Base-by-base conservation (phyloP, 139 green algal species). In the Volvox africanus region DNA sequence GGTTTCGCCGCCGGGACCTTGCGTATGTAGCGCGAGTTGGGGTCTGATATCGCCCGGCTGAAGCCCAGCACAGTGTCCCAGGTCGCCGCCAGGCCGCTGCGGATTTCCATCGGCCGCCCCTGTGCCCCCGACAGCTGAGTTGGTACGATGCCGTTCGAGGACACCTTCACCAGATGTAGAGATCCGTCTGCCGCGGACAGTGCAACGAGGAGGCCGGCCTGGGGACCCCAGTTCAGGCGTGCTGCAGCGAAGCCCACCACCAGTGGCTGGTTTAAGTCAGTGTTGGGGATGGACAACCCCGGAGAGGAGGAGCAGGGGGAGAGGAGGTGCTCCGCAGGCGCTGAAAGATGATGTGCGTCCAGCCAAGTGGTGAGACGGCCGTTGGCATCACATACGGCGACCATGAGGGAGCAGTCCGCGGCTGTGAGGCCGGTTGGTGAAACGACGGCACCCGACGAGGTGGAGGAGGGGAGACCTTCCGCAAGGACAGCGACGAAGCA, bases 331-430 rank as follows among this genome's bases (percentile, higher is more conserved):
- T 81, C 69, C 24, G 88, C 61, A n/a, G 92, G 92, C 14, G 89
- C 67, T 0, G 86, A n/a, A 12, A 91, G 81, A 62, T 94, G 76
- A 76, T 92, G 86, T 1, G 86, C 89, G 80, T 94, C 92, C 37
- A 94, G 65, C 92, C 92, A 94, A 1, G 78, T 68, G 22, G 81
- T 82, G 33, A 94, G 55, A 18, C 37, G 32, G 1, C 92, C 92
- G 30, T 62, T n/a, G 21, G 37, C 36, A 36, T 83, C 87, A 68
- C 89, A 93, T 22, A 92, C 67, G 1, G 91, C 76, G 1, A 93
- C 89, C 2, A 81, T 91, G 30, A 92, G 28, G 6, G 84, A 61
- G 35, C 77, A 91, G 62, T 76, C 84, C 22, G 61, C 13, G 33
- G 35, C 61, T 80, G 86, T 0, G 86, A 32, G 61, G 18, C 22